A percentile compares a stretch with the other conserved stretches of the same genome.
phyloP scores from a whole-genome alignment of 768 basidiomycete genomes.

The Leccinum boreale region DNA sequence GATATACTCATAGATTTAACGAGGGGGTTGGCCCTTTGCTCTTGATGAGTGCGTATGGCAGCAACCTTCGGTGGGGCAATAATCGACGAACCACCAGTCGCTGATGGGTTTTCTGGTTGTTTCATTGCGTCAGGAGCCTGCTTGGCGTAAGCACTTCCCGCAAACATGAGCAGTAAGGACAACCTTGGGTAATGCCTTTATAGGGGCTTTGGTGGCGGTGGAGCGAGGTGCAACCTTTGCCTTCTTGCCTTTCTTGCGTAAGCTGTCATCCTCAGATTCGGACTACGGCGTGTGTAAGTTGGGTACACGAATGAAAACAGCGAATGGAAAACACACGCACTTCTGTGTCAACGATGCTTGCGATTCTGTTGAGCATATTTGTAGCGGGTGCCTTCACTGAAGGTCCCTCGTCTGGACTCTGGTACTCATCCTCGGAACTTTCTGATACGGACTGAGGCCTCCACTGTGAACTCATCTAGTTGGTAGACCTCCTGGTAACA shows the following conservation, averaged over 20 bases:
- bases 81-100: not conserved
- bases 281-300: constrained; percentile 12
- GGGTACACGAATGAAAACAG: not conserved
- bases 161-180: not conserved
- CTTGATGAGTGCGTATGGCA: constrained; percentile 27
- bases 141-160: not conserved
- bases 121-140: constrained; percentile 5
- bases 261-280: constrained; percentile 7
- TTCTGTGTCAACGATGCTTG: constrained; percentile 4
- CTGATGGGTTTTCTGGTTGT: constrained; percentile 5
- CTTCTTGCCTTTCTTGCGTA: constrained; percentile 2
- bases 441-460: constrained; percentile 15
- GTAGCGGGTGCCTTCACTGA: not conserved
- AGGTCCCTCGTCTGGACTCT: constrained; percentile 7
- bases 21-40: constrained; percentile 28
- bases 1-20: constrained; percentile 31
- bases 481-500: not conserved
- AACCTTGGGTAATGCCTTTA: constrained; percentile 15
- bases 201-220: not conserved
- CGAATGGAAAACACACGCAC: constrained; percentile 9
- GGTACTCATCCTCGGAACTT: constrained; percentile 6
- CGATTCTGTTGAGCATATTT: constrained; percentile 6
- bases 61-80: constrained; percentile 15
- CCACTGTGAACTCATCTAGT: constrained; percentile 12
- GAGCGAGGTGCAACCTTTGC: not conserved